phyloP scores from a whole-genome alignment of 192 early-diverging fungal genomes.

The Backusella luteola region DNA sequence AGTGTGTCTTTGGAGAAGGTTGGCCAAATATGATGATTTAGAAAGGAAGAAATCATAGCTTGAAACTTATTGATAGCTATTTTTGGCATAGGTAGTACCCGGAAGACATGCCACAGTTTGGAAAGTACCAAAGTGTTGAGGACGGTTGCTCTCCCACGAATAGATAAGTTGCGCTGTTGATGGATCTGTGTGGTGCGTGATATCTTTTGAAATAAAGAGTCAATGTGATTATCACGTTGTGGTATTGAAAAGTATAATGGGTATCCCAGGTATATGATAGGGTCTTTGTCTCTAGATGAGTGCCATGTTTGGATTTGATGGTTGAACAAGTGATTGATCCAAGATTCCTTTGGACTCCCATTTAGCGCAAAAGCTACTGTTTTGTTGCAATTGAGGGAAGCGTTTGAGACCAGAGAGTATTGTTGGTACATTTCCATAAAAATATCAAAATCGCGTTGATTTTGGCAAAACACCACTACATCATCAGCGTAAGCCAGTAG shows the following conservation, averaged over 20 bases:
- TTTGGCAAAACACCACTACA: no score
- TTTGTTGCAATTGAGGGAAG: no score
- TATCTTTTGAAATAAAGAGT: not conserved
- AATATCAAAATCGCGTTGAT: no score
- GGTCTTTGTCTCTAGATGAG: not conserved
- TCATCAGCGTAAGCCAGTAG: no score
- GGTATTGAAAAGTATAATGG: slow-evolving; percentile 10
- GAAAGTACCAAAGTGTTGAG: slow-evolving; percentile 15
- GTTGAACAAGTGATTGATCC: not conserved
- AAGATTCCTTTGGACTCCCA: not conserved
- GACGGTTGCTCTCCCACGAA: slow-evolving; percentile 8
- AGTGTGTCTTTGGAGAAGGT: no score
- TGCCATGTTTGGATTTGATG: slow-evolving; percentile 7
- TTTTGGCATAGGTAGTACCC: not conserved
- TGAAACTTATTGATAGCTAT: not conserved
- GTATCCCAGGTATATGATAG: slow-evolving; percentile 15
- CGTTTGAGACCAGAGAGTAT: no score
- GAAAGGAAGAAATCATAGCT: not conserved
- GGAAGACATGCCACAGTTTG: slow-evolving; percentile 19
- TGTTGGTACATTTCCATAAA: no score
- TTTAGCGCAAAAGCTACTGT: slow-evolving; percentile 11
- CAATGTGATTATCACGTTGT: not conserved
- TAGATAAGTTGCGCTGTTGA: not conserved
- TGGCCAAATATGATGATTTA: not conserved
- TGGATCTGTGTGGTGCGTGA: not conserved